Evolutionary conservation across 495 filamentous ascomycete genomes (phyloP).

Genomic region (Aspergillus heteromorphus): DNA sequence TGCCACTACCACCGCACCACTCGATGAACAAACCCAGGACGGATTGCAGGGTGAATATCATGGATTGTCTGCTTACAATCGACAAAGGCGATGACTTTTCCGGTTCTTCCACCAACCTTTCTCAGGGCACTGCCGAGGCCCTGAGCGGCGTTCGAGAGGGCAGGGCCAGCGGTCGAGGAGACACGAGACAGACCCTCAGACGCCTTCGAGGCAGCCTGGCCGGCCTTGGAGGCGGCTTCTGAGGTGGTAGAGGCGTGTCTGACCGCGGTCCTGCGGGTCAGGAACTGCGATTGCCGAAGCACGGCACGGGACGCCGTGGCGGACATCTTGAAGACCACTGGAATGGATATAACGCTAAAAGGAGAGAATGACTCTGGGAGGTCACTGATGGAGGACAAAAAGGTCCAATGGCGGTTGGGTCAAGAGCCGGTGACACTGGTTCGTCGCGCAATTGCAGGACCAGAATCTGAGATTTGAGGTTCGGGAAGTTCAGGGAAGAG

Average conservation of each 20-base stretch:
- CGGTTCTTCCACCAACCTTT: conserved; percentile 80
- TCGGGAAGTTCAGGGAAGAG: conserved; percentile 44
- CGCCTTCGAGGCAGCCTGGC: conserved; percentile 68
- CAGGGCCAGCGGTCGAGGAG: conserved; percentile 71
- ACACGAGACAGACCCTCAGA: conserved; percentile 81
- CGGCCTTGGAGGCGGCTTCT: conserved; percentile 66
- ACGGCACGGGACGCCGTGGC: conserved; percentile 51
- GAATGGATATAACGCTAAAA: conserved; percentile 24
- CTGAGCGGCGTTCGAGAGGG: conserved; percentile 64
- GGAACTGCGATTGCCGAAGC: conserved; percentile 56
- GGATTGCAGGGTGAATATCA: background rate
- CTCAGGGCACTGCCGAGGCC: conserved; percentile 58
- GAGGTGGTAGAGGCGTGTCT: conserved; percentile 62
- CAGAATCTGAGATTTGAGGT: conserved; percentile 40
- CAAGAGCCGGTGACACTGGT: conserved; percentile 23
- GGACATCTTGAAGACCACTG: conserved; percentile 39
- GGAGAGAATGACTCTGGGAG: conserved; percentile 22
- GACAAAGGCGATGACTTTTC: conserved; percentile 69
- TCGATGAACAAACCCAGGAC: conserved; percentile 1
- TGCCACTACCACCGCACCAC: conserved; percentile 2
- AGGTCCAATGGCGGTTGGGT: conserved; percentile 39
- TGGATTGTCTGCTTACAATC: conserved; percentile 65
- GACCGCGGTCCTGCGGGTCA: conserved; percentile 50
- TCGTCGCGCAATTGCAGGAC: conserved; percentile 37
- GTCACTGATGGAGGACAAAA: conserved; percentile 30